Evolutionary conservation across 306 rosid species (phyloP), one percentile per base, ranked within the genome.

Genomic region (Dalbergia cultrata): DNA sequence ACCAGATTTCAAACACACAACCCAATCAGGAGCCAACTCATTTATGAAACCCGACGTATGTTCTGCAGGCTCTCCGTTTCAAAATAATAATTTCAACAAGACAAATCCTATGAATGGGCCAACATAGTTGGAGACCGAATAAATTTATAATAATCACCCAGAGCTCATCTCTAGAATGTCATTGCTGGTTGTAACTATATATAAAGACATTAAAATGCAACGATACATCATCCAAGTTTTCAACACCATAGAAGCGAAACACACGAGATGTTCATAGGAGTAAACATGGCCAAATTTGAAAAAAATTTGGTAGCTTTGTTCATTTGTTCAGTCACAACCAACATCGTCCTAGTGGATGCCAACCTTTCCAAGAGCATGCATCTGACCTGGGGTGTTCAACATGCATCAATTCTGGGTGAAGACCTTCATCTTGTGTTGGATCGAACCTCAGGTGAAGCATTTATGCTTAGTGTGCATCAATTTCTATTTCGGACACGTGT

Each of bases 401-500:
- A 83, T 22, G 86, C 93, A 41, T 41, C 85, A 63, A 75, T 91
- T 74, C 18, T 21, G 70, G 94, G 89, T 41, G 93, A 91, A 19
- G 89, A 88, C 75, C 92, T 91, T 80, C 86, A 89, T 44, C 95
- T 93, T 21, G 95, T 89, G 72, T 85, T 90, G 52, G 91, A 89
- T 82, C 77, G 69, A 78, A 76, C 82, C 69, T 84, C 95, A 79
- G 94, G 97, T 91, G 75, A 79, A 64, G 69, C 37, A 21, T 18
- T 19, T 60, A 56, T 61, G 41, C 21, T 75, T 76, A 26, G 4
- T 76, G 61, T 60, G 75, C 62, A 57, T 61, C 61, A 2, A 50
- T 35, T 71, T 34, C 31, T 1, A 58, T 83, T 72, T 78, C 66
- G 53, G 13, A 61, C 17, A 88, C 1, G 18, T 64, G 17, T 26